Evolutionary conservation across 306 rosid species (phyloP), one percentile per base, ranked within the genome.

Genomic region (Castanea sativa): DNA sequence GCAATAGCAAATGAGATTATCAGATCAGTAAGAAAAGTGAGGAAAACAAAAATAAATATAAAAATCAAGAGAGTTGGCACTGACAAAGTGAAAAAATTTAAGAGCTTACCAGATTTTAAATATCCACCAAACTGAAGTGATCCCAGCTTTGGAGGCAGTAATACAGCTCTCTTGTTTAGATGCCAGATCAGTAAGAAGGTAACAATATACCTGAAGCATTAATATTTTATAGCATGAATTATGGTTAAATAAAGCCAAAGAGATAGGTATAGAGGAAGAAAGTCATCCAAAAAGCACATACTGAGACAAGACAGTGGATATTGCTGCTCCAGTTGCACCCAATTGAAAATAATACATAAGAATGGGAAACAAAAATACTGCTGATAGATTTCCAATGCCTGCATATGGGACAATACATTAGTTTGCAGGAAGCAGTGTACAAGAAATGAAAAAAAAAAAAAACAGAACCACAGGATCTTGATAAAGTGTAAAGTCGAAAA

Each of bases 301-400:
- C 99, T 95, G 99, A 73, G 99, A 95, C 77, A 93, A 68, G 81
- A 95, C 98, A 12, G 96, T 89, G 73, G 99, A 91, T 71, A 93
- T 81, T 83, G 96, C 98, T 27, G 99, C 99, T 58, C 99, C 99
- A 77, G 87, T 88, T 79, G 82, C 90, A 64, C 99, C 98, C 98
- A 93, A 79, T 80, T 78, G 76, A 77, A 91, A 88, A 84, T 78
- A 83, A 86, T 93, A 89, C 84, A 95, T 95, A 64, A 93, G 92
- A 71, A 89, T 73, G 67, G 99, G 99, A 82, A 89, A 89, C 63
- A 92, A 89, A 80, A 92, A 49, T 58, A 89, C 94, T 43, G 97
- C 96, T 52, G 90, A 84, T 64, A 91, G 84, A 86, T 91, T 93
- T 69, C 97, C 97, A 55, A 95, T 87, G 74, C 99, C 98, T 95